Base-by-base conservation (phyloP, 2,329 filamentous ascomycete species). In the Lomentospora prolificans region DNA sequence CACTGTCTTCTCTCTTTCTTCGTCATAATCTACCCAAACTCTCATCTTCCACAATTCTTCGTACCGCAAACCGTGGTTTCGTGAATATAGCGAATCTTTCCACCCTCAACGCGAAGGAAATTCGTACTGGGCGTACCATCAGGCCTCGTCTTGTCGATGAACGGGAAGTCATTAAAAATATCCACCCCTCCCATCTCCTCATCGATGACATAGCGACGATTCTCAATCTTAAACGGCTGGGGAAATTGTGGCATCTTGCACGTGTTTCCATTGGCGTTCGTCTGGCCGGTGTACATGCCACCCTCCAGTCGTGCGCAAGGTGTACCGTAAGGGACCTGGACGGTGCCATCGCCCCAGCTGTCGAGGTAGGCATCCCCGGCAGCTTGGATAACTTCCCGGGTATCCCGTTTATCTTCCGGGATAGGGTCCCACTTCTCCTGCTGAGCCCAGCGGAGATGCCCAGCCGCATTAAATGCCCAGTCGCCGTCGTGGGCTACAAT, bases 231-330 rank as follows among this genome's bases (percentile, higher is more conserved):
- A 14, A 63, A 55, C 3, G 65, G 64, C 48, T 60, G 64, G 3
- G 69, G 69, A 56, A 71, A 48, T 64, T 12, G 68, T 68, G 4
- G 70, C 68, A 48, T 70, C 62, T 55, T 68, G 71, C 1, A 61
- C 57, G 36, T 67, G 44, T 48, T 48, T n/a, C 44, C 64, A n/a
- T 56, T 66, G 2, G 61, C 57, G 22, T 61, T 61, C 8, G 65
- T 65, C 7, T 56, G 61, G 7, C 66, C 66, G 7, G 68, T 66
- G 59, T 71, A 70, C 24, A 58, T 33, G 3, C 69, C 69, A 3
- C 70, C 70, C 59, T 72, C 70, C 22, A 71, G 64, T 7, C 70
- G 62, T 0, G 65, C 67, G 55, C 69, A 72, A 1, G 70, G 69
- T 4, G 56, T 58, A 14, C 69, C 69, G 67, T 69, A 72, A 5